Conservation (phyloP, 805 yeast genomes). For the Maudiozyma pseudohumilis region DNA sequence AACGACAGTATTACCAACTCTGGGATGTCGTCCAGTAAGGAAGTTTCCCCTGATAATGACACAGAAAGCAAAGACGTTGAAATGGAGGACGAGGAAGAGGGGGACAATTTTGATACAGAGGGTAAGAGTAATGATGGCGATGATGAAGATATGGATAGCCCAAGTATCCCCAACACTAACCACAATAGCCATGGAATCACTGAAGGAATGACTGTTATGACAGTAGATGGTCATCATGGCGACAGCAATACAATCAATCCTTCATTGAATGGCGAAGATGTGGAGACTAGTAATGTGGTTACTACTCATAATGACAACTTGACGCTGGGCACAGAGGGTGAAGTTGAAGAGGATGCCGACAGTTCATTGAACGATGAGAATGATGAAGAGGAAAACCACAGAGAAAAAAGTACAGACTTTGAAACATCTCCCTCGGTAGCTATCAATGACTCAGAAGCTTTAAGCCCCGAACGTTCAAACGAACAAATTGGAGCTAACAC, state of each 20-base stretch:
- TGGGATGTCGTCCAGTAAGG: background rate
- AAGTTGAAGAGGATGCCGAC: constrained; percentile 1
- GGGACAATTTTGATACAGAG: background rate
- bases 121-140: background rate
- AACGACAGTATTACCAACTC: background rate
- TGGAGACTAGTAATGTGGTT: background rate
- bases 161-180: background rate
- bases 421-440: background rate
- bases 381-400: constrained; percentile 5
- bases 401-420: constrained; percentile 1
- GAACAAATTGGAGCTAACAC: background rate
- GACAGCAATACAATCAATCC: background rate
- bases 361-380: constrained; percentile 2
- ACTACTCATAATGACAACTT: background rate
- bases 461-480: background rate
- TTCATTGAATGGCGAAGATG: background rate
- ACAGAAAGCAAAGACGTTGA: background rate
- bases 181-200: background rate
- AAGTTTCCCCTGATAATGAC: background rate
- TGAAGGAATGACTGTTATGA: background rate
- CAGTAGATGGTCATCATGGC: background rate
- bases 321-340: background rate
- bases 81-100: background rate
- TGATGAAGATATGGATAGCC: background rate
- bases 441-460: background rate